Conservation (phyloP, 78 protist species). For the Emiliania huxleyi region DNA sequence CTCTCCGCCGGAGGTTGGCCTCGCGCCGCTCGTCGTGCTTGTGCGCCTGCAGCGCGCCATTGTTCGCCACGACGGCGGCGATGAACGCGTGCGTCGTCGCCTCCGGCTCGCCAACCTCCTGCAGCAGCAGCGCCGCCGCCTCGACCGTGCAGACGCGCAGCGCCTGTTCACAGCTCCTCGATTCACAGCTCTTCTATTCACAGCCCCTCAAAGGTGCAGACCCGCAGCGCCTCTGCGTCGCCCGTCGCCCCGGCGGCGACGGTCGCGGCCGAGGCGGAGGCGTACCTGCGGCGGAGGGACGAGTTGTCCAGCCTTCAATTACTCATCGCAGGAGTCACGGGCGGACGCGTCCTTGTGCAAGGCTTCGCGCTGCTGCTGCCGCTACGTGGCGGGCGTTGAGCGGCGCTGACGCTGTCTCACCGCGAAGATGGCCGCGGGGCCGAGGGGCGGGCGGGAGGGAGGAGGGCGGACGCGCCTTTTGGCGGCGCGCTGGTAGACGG, state of each 20-base stretch:
- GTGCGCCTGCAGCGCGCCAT: neutral
- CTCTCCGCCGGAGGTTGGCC: too few species aligned
- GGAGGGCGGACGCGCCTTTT: too few species aligned
- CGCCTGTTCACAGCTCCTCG: neutral
- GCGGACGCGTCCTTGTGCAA: too few species aligned
- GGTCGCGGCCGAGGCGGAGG: neutral
- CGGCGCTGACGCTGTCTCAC: too few species aligned
- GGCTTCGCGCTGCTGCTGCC: too few species aligned
- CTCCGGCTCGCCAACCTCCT: neutral
- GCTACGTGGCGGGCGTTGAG: too few species aligned
- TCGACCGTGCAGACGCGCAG: neutral
- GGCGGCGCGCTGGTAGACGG: neutral
- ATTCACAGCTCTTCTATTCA: too few species aligned
- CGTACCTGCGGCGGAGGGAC: too few species aligned
- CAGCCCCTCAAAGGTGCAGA: neutral
- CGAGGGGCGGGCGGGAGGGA: too few species aligned
- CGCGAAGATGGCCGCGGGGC: too few species aligned
- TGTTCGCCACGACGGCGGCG: neutral
- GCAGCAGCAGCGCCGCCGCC: neutral
- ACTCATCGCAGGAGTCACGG: too few species aligned
- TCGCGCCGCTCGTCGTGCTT: neutral
- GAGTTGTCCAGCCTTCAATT: too few species aligned
- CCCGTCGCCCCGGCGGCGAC: neutral
- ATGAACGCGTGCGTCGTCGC: neutral
- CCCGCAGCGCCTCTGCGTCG: neutral